phyloP scores from a whole-genome alignment of 805 yeast genomes.

The Candida sonorensis region DNA sequence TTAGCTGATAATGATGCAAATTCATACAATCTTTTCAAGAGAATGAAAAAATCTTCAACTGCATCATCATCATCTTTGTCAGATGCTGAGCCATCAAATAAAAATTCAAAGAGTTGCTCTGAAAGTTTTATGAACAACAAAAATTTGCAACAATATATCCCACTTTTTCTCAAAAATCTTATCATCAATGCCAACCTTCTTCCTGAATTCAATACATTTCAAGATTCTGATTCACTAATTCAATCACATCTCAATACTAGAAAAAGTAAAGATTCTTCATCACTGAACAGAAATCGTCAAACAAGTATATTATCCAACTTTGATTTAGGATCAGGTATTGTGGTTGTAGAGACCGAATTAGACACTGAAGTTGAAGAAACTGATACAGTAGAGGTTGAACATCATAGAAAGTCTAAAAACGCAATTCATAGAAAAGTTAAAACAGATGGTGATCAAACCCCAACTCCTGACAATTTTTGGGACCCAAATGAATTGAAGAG shows the following conservation, averaged over 20 bases:
- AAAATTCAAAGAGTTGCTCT: too few species aligned
- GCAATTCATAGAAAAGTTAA: too few species aligned
- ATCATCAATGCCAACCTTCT: constrained; percentile 20
- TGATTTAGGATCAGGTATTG: constrained; percentile 3
- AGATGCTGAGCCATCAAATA: too few species aligned
- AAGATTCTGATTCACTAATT: neutral
- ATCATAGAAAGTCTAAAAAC: too few species aligned
- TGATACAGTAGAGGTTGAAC: too few species aligned
- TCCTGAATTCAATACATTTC: constrained; percentile 10
- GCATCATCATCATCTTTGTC: constrained; percentile 2
- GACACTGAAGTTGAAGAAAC: constrained; percentile 1
- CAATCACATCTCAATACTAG: too few species aligned
- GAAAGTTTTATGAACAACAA: constrained; percentile 26
- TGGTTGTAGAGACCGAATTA: constrained; percentile 1
- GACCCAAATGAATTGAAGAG: constrained; percentile 15
- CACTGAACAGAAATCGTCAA: constrained; percentile 4
- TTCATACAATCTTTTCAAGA: too few species aligned
- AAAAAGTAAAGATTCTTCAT: too few species aligned
- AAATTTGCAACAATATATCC: constrained; percentile 23
- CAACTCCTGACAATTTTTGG: constrained; percentile 15
- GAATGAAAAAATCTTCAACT: neutral
- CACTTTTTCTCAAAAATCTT: constrained; percentile 22
- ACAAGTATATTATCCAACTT: constrained; percentile 13
- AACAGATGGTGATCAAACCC: neutral
- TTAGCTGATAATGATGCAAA: too few species aligned